Conservation (phyloP, 257 asterid species). For the Solanum lignicaule region DNA sequence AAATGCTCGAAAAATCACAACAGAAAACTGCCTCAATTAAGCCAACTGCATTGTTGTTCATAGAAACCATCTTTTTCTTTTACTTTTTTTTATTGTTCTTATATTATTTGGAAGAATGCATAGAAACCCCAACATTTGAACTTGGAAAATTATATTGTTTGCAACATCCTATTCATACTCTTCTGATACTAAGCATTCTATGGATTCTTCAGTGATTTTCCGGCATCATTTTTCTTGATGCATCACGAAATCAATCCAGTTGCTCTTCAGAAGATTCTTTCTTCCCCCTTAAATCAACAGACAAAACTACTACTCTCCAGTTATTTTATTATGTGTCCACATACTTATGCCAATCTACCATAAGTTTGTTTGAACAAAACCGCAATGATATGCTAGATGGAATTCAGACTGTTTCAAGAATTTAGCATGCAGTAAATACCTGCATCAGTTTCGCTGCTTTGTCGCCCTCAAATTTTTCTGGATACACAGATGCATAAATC, state of each 20-base stretch:
- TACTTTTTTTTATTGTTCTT: neutral
- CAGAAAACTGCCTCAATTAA: neutral
- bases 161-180: neutral
- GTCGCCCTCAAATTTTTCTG: constrained; percentile 95
- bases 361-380: neutral
- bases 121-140: neutral
- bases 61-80: neutral
- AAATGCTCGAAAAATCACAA: neutral
- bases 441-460: constrained; percentile 89
- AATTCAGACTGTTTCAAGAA: neutral
- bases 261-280: neutral
- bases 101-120: neutral
- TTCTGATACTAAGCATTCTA: neutral
- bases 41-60: neutral
- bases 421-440: constrained; percentile 33
- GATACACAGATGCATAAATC: constrained; percentile 78
- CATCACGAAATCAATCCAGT: neutral
- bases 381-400: neutral
- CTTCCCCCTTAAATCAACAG: neutral
- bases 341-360: neutral
- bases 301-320: neutral
- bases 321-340: neutral
- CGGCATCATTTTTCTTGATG: neutral
- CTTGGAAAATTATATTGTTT: neutral
- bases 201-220: neutral